Evolutionary conservation across 768 basidiomycete genomes (phyloP), one percentile per base, ranked within the genome.

Genomic region (Hygrophorus russula): DNA sequence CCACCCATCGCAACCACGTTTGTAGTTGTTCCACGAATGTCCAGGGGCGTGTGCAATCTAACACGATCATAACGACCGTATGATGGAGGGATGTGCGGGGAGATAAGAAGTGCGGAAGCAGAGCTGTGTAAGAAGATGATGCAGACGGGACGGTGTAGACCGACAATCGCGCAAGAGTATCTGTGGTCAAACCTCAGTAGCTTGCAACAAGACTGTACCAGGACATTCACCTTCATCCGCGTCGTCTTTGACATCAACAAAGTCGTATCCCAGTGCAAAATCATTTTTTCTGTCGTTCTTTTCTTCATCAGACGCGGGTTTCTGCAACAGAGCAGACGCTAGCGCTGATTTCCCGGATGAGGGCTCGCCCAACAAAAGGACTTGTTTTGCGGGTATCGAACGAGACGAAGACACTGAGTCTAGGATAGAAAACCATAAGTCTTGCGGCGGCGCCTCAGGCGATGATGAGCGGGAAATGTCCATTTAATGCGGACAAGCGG

Each of bases 21-120:
- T 85, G 68, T 8, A 99, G 63, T 54, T 97, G 84, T 11, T 83
- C 76, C 1, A 96, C 65, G 59, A 98, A 98, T 1, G 80, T 76
- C 79, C 89, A 93, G 1, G 94, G 94, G 50, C 76, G 76, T 51
- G 91, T 94, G 94, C 96, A 99, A 59, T 99, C 94, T 8, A 99
- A 66, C 0, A 82, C 78, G 52, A 98, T 84, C 54, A 96, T 64
- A 36, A 91, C 77, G 24, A 88, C 67, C 0, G 84, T 82, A 49
- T 88, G 80, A 2, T 74, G 72, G 10, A 89, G 61, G 5, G 76
- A 66, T 20, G 72, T 65, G 45, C 76, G 69, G 1, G 89, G 81
- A 1, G 87, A 85, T 18, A 92, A 61, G 50, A 90, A 87, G 46
- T 82, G 76, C 0, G 89, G 87, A 0, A 94, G 53, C 24, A 94